A percentile compares a stretch with the other conserved stretches of the same genome.
These are phyloP conservation scores for Komagataella kurtzmanii DNA, from an alignment of 805 yeast species.

Conservation along the genomic window DNA sequence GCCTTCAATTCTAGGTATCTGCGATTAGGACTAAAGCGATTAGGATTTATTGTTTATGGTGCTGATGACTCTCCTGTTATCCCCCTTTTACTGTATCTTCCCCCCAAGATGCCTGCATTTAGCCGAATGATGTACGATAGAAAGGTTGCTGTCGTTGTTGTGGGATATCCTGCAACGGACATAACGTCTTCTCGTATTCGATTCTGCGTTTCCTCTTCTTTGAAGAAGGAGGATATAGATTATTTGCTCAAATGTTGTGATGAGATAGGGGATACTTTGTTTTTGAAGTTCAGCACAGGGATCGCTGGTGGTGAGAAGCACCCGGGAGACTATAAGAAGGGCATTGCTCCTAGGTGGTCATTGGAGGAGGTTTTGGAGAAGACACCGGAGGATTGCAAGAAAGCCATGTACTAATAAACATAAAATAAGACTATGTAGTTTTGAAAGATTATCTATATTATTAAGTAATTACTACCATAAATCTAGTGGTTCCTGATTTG, in stretches of 20 bases:
- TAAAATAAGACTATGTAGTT: not conserved
- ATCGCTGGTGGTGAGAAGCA: slow-evolving; percentile 45
- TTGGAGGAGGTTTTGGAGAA: slow-evolving; percentile 63
- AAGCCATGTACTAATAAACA: slow-evolving; percentile 4
- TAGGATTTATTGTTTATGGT: slow-evolving; percentile 92
- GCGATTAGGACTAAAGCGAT: slow-evolving; percentile 76
- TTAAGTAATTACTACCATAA: not conserved
- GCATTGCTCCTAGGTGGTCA: slow-evolving; percentile 58
- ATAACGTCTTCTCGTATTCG: slow-evolving; percentile 81
- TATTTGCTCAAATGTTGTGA: slow-evolving; percentile 54
- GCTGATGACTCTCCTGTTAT: slow-evolving; percentile 94
- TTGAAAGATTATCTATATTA: not conserved
- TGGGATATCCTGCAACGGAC: slow-evolving; percentile 97
- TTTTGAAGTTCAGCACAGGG: slow-evolving; percentile 68
- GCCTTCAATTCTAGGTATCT: slow-evolving; percentile 94
- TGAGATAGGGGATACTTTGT: slow-evolving; percentile 66
- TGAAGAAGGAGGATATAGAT: slow-evolving; percentile 91
- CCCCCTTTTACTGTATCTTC: slow-evolving; percentile 77
- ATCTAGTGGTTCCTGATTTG: not conserved
- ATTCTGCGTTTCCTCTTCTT: slow-evolving; percentile 82
- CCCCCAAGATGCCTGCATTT: slow-evolving; percentile 89
- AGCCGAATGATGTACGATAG: slow-evolving; percentile 68
- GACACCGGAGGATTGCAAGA: slow-evolving; percentile 51
- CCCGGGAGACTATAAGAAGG: slow-evolving; percentile 41
- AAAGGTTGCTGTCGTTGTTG: slow-evolving; percentile 89